A percentile compares a stretch with the other conserved stretches of the same genome.
These are phyloP conservation scores for Ophiostoma novo-ulmi DNA, from an alignment of 2,329 filamentous ascomycete species.

Conservation along the genomic window DNA sequence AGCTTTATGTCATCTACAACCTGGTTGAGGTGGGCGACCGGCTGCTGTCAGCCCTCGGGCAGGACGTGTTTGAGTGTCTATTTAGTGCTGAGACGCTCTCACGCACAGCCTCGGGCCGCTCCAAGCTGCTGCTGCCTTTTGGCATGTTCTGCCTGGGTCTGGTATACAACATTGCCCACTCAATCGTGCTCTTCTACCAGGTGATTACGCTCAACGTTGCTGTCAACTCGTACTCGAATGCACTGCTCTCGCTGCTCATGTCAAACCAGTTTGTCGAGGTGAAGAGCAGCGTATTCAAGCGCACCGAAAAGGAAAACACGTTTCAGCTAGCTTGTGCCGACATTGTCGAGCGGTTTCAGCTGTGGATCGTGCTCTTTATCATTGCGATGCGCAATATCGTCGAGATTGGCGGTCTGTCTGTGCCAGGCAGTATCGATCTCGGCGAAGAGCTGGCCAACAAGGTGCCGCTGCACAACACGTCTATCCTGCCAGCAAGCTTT, in stretches of 20 bases:
- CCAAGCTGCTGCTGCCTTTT: constrained; percentile 81
- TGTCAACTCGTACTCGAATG: constrained; percentile 97
- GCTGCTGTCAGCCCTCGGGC: constrained; percentile 82
- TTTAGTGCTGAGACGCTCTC: constrained; percentile 92
- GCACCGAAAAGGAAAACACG: constrained; percentile 94
- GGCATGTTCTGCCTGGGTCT: constrained; percentile 87
- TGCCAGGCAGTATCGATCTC: constrained; percentile 42
- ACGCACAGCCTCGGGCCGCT: constrained; percentile 78
- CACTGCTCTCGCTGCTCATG: constrained; percentile 81
- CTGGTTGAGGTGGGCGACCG: constrained; percentile 90
- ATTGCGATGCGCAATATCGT: constrained; percentile 95
- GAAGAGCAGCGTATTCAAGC: constrained; percentile 97
- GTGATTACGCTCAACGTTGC: constrained; percentile 97
- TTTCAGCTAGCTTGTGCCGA: constrained; percentile 97
- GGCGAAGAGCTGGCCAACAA: constrained; percentile 46
- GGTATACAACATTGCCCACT: constrained; percentile 81
- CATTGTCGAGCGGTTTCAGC: constrained; percentile 91
- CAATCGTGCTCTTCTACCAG: constrained; percentile 88
- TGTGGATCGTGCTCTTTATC: constrained; percentile 96
- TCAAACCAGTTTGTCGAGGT: constrained; percentile 99
- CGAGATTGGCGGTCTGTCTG: constrained; percentile 80
- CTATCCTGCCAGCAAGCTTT: constrained; percentile 84
- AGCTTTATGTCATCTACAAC: constrained; percentile 98
- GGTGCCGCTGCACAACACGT: constrained; percentile 60
- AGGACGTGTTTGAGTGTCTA: constrained; percentile 92